Base-by-base conservation (phyloP, 495 filamentous ascomycete genomes). In the Talaromyces thailandensis region DNA sequence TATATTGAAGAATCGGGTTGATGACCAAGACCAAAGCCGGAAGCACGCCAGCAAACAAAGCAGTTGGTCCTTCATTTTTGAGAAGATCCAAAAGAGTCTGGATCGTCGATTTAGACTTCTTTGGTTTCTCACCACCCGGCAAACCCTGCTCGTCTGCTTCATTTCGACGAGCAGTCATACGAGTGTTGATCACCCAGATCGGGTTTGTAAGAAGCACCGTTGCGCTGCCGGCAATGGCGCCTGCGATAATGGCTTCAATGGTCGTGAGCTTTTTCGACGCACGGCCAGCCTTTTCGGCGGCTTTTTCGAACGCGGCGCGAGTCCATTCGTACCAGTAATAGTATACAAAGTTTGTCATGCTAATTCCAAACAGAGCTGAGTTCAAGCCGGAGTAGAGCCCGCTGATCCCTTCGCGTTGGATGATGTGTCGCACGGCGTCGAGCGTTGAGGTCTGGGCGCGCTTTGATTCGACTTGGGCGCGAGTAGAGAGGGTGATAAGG, bases 321-420 rank as follows among this genome's bases (percentile, higher is more conserved):
- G 93, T 93, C 89, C 91, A 98, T 78, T 99, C 94, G 78, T 97
- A 99, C 87, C 94, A 99, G 77, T 99, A 99, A 76, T 99, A 99
- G 76, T 99, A 99, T 24, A 99, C 93, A 67, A 99, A 98, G 75
- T 99, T 99, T 61, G 94, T 99, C 62, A 99, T 87, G 73, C 89
- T 93, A 77, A 98, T 98, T 67, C 95, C 94, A 73, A 99, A 97
- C 4, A 99, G 81, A 8, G 94, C 94, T 24, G 88, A 93, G 67
- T 93, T 88, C 35, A 96, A 81, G 9, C 92, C 92, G 4, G 92
- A 85, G 72, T 94, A 98, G 4, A 99, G 82, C 14, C 95, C 95
- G 0, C 81, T 76, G 28, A 96, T 77, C 55, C 94, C 94, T 75
- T 99, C 95, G 65, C 94, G 86, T 66, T 92, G 85, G 48, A 99